Percentiles rank a stretch among this genome's conserved stretches.
These are phyloP conservation scores for Skeletonema menzelii DNA, from an alignment of 108 stramenopile species.

Conservation along the genomic window DNA sequence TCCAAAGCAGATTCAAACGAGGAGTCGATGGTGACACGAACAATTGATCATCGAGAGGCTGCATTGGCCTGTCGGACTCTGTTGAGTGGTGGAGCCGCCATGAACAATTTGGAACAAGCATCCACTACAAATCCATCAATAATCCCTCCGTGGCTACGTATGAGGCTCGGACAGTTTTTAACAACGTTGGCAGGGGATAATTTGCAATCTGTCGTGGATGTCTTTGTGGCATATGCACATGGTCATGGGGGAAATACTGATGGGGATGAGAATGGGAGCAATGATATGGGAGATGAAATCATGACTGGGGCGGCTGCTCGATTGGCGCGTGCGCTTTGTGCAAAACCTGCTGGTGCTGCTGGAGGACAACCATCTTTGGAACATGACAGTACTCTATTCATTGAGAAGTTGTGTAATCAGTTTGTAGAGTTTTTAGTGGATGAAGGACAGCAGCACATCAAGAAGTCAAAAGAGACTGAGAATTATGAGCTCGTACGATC, in stretches of 20 bases:
- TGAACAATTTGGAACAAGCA: conserved; percentile 1
- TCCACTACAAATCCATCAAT: conserved; percentile 8
- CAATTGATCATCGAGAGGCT: conserved; percentile 40
- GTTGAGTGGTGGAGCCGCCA: conserved; percentile 38
- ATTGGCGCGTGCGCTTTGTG: conserved; percentile 56
- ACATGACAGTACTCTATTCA: conserved; percentile 3
- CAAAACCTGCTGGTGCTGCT: conserved; percentile 20
- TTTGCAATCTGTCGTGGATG: conserved; percentile 68
- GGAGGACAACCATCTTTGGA: neutral
- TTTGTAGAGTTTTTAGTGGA: conserved; percentile 38
- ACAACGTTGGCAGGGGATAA: conserved; percentile 58
- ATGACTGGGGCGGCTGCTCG: conserved; percentile 63
- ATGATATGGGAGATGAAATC: conserved; percentile 17
- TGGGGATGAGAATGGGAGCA: neutral
- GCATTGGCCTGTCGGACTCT: conserved; percentile 40
- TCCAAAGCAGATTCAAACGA: neutral
- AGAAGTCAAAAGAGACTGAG: conserved; percentile 6
- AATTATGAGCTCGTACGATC: conserved; percentile 12
- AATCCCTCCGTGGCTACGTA: conserved; percentile 65
- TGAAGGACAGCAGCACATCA: conserved; percentile 14
- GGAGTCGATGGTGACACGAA: neutral
- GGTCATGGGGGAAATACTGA: conserved; percentile 9
- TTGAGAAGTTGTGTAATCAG: conserved; percentile 46
- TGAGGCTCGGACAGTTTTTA: conserved; percentile 55
- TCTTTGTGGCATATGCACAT: conserved; percentile 63